A percentile compares a stretch with the other conserved stretches of the same genome.
Evolutionary conservation across 73 alveolate species (phyloP).

Genomic region (Uronychia setigera): DNA sequence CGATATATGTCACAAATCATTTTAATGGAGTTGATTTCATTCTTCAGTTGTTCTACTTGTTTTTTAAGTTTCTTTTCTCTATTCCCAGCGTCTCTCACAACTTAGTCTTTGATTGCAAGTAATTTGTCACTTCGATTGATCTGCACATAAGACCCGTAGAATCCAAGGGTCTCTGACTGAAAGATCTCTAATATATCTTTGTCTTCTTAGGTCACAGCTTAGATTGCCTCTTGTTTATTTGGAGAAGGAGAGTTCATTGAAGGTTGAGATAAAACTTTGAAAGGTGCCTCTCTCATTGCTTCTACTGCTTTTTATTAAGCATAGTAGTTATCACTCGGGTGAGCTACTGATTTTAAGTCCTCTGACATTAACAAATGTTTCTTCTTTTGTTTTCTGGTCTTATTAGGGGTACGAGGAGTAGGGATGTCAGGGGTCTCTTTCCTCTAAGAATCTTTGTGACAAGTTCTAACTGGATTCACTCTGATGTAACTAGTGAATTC

Average conservation of each 20-base stretch:
- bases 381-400: background rate
- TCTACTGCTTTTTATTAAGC: too few relatives aligned
- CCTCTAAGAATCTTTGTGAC: too few relatives aligned
- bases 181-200: background rate
- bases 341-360: background rate
- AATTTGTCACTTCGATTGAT: background rate
- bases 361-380: background rate
- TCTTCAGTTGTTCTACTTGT: background rate
- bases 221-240: background rate
- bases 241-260: background rate
- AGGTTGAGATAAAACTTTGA: background rate
- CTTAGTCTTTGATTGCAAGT: background rate
- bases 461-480: background rate
- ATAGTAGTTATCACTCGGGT: background rate
- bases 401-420: background rate
- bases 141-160: background rate
- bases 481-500: background rate
- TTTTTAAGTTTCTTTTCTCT: background rate
- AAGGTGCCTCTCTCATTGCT: too few relatives aligned
- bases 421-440: too few relatives aligned
- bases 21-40: background rate
- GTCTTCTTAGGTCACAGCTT: background rate
- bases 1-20: background rate
- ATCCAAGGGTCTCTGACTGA: background rate
- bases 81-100: background rate